Conservation (phyloP, 352 stramenopile species). For the Phytophthora macrochlamydospora region DNA sequence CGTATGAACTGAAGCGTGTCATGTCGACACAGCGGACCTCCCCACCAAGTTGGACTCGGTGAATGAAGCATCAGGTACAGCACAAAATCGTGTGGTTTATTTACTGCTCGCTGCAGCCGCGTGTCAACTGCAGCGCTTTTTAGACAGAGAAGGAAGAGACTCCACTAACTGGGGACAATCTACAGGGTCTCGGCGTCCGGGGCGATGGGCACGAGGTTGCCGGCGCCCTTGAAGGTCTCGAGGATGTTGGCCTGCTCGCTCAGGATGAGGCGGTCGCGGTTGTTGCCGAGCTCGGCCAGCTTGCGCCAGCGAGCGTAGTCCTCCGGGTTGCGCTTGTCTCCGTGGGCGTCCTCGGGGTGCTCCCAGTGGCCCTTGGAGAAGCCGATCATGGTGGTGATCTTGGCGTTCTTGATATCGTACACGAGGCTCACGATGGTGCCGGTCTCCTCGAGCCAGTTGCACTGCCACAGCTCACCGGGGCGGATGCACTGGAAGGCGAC, state of each 20-base stretch:
- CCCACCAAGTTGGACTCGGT: background rate
- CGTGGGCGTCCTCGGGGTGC: conserved; percentile 45
- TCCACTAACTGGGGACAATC: conserved; percentile 1
- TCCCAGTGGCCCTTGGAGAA: conserved; percentile 70
- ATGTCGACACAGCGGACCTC: background rate
- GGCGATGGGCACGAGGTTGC: conserved; percentile 53
- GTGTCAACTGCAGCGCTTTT: conserved; percentile 11
- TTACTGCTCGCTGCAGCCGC: conserved; percentile 23
- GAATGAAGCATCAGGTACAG: background rate
- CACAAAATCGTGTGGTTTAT: conserved; percentile 29
- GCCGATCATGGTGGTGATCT: conserved; percentile 58
- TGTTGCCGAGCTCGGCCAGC: conserved; percentile 50
- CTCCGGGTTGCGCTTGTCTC: conserved; percentile 64
- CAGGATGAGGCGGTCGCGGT: conserved; percentile 54
- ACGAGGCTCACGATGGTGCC: conserved; percentile 58
- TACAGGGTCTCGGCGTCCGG: conserved; percentile 53
- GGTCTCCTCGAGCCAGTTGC: conserved; percentile 68
- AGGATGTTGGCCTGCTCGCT: conserved; percentile 59
- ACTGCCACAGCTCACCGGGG: conserved; percentile 61
- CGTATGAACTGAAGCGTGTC: background rate
- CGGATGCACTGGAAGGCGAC: conserved; percentile 63
- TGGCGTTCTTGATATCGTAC: conserved; percentile 55
- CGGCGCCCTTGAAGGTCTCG: conserved; percentile 39
- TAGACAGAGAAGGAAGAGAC: conserved; percentile 15
- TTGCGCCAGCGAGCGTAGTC: conserved; percentile 60